Conservation (phyloP, 1,139 yeast genomes). For the Geotrichum candidum region DNA sequence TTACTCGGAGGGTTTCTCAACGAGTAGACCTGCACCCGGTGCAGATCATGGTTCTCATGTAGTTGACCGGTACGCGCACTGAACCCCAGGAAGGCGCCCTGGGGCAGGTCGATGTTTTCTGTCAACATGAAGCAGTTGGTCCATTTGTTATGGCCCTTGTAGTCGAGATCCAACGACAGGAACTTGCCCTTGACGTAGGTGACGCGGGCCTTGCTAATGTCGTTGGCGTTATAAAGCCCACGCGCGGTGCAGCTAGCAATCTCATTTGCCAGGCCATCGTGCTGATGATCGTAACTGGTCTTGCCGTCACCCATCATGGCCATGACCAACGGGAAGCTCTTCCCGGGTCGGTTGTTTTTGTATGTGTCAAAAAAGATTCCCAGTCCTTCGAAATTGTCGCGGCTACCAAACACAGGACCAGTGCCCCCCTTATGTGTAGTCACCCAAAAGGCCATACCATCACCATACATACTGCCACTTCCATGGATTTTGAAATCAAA, state of each 20-base stretch:
- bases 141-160: slow-evolving; percentile 54
- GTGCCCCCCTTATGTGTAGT: slow-evolving; percentile 44
- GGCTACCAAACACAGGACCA: slow-evolving; percentile 64
- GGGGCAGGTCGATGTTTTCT: slow-evolving; percentile 38
- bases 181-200: slow-evolving; percentile 60
- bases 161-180: slow-evolving; percentile 64
- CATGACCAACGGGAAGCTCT: slow-evolving; percentile 62
- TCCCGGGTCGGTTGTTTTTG: slow-evolving; percentile 60
- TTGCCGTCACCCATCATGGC: slow-evolving; percentile 66
- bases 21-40: slow-evolving; percentile 30
- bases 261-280: slow-evolving; percentile 69
- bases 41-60: slow-evolving; percentile 43
- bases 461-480: slow-evolving; percentile 53
- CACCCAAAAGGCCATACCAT: slow-evolving; percentile 79
- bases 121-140: slow-evolving; percentile 59
- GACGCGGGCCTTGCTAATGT: slow-evolving; percentile 50
- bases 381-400: slow-evolving; percentile 61
- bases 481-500: slow-evolving; percentile 65
- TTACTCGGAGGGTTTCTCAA: slow-evolving; percentile 28
- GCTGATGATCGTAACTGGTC: slow-evolving; percentile 52
- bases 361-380: slow-evolving; percentile 77
- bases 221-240: slow-evolving; percentile 45
- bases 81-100: slow-evolving; percentile 49
- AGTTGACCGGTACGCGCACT: slow-evolving; percentile 85
- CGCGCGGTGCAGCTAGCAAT: slow-evolving; percentile 66